These are phyloP conservation scores for sunflower (Helianthus annuus) DNA, from an alignment of 129 eudicot species.

Conservation along the genomic window DNA sequence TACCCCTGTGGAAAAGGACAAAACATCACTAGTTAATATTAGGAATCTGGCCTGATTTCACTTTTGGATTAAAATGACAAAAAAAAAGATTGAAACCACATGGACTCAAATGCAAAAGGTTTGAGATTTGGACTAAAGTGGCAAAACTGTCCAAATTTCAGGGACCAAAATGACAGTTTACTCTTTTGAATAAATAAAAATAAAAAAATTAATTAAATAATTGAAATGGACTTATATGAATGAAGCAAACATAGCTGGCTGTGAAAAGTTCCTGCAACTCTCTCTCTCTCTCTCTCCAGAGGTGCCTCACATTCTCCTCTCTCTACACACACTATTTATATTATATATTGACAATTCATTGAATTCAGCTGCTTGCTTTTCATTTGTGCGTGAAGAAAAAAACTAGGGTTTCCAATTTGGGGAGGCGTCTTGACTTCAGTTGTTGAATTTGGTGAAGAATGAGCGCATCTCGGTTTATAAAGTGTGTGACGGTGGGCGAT, in stretches of 20 bases:
- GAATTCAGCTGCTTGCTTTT: slow-evolving; percentile 5
- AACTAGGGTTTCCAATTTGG: slow-evolving; percentile 18
- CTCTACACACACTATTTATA: slow-evolving; percentile 5
- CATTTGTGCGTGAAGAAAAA: neutral
- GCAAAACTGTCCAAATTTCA: no score
- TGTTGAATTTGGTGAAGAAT: slow-evolving; percentile 39
- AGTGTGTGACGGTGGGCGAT: slow-evolving; percentile 88
- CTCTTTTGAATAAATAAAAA: no score
- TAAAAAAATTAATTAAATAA: neutral
- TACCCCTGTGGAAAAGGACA: no score
- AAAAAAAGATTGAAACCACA: no score
- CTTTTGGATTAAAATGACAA: no score
- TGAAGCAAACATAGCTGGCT: slow-evolving; percentile 31
- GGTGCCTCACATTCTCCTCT: slow-evolving; percentile 24
- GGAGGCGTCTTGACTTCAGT: neutral
- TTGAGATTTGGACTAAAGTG: no score
- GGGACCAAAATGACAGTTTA: no score
- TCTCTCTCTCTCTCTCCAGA: slow-evolving; percentile 23
- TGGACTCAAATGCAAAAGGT: no score
- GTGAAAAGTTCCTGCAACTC: slow-evolving; percentile 16
- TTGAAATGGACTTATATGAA: slow-evolving; percentile 7
- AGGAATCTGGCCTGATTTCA: no score
- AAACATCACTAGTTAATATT: no score
- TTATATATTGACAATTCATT: slow-evolving; percentile 3
- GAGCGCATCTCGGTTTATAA: slow-evolving; percentile 80